Evolutionary conservation across 2,329 filamentous ascomycete genomes (phyloP), one percentile per base, ranked within the genome.

Genomic region (Cladosporium sp.): DNA sequence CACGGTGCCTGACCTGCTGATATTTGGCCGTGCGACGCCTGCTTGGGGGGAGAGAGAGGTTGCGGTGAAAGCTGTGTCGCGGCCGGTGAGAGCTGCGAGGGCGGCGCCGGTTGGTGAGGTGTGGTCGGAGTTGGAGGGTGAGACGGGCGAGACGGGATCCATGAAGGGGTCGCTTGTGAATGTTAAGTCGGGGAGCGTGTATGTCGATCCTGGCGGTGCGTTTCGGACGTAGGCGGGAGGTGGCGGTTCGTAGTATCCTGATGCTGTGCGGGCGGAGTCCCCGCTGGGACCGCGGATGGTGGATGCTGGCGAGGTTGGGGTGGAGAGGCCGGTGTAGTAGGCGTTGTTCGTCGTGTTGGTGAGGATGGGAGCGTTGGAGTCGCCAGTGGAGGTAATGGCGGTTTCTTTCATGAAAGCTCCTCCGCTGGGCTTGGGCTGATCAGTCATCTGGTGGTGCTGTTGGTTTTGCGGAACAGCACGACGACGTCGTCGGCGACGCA

Each of bases 1-100:
- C 42, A 59, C 54, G 9, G 51, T 51, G 22, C 38, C 43, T 9
- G 45, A 32, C 11, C 52, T 32, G n/a, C 50, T 51, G 19, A 51
- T 48, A 20, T 25, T 35, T 0, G 45, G 40, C 9, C 39, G 15
- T 6, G 38, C 18, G 12, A 29, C 18, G n/a, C 18, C n/a, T 3
- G 27, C 12, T 8, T 22, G 18, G 2, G 41, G 42, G 2, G 48
- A 50, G 22, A 50, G 36, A 4, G 36, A 40, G 1, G 27, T 32
- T 7, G 45, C 45, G 8, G 45, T 48, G 45, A 33, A 39, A 12
- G 36, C 16, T 22, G 45, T 40, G 45, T 48, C 45, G 18, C 45
- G 18, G n/a, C 45, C 45, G 7, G 36, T 39, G 7, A 48, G 16
- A 5, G 45, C 45, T 1, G 36, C 48, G 13, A 50, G 32, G 12